A percentile compares a stretch with the other conserved stretches of the same genome.
These are phyloP conservation scores for Clavispora phyllophila DNA, from an alignment of 805 yeast genomes.

Conservation along the genomic window DNA sequence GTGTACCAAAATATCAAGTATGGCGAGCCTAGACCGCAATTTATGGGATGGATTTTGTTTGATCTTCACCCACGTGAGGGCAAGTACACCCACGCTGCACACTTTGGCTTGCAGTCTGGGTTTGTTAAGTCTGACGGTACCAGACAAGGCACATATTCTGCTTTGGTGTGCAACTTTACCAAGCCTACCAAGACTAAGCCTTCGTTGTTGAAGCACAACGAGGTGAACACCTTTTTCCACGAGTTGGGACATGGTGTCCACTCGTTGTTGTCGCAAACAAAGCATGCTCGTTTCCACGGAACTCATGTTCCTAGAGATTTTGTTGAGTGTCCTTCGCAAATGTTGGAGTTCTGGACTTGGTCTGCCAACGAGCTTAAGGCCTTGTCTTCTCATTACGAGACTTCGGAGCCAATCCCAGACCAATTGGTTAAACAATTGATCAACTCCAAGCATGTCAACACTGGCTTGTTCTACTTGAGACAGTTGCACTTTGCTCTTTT, in stretches of 20 bases:
- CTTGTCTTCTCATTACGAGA: constrained; percentile 63
- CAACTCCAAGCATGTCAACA: constrained; percentile 48
- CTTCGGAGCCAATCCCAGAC: constrained; percentile 54
- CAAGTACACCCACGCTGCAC: constrained; percentile 87
- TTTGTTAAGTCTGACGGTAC: constrained; percentile 44
- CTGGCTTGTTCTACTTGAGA: constrained; percentile 64
- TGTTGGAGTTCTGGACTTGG: constrained; percentile 90
- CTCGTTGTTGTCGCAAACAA: constrained; percentile 62
- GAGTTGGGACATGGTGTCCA: constrained; percentile 90
- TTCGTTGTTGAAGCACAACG: constrained; percentile 68
- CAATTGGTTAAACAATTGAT: constrained; percentile 11
- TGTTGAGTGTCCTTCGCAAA: constrained; percentile 88
- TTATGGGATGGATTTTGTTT: constrained; percentile 74
- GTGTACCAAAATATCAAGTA: constrained; percentile 57
- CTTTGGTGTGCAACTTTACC: constrained; percentile 80
- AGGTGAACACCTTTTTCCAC: constrained; percentile 81
- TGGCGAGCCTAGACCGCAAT: constrained; percentile 40
- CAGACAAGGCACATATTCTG: constrained; percentile 61
- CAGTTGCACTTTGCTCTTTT: constrained; percentile 77
- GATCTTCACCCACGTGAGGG: constrained; percentile 85
- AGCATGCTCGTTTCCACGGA: constrained; percentile 66
- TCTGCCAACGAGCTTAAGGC: constrained; percentile 50
- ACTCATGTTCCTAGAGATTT: constrained; percentile 78
- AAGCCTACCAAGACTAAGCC: constrained; percentile 68
- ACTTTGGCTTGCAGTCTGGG: constrained; percentile 64